Evolutionary conservation across 2,329 filamentous ascomycete genomes (phyloP).

Genomic region (Clarireedia sp.): DNA sequence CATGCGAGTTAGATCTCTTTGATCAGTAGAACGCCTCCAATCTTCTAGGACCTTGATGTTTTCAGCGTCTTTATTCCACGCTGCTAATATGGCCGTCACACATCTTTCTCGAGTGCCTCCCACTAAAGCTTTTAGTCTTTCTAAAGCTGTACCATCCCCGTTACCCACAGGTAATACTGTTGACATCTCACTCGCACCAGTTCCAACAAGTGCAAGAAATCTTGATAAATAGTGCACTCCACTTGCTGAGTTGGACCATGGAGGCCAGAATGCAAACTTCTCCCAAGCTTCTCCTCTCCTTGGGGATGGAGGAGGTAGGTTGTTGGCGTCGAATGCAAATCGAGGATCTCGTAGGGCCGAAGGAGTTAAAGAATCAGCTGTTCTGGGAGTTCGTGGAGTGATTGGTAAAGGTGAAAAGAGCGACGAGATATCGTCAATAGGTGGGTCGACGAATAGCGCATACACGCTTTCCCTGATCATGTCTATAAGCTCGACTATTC

Average conservation of each 20-base stretch:
- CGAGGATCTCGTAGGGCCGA: conserved; percentile 59
- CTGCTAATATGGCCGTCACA: conserved; percentile 74
- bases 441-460: conserved; percentile 78
- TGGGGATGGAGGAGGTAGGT: conserved; percentile 68
- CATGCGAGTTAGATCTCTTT: conserved; percentile 84
- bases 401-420: conserved; percentile 73
- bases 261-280: conserved; percentile 92
- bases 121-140: conserved; percentile 69
- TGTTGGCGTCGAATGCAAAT: conserved; percentile 73
- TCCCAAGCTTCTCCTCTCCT: conserved; percentile 82
- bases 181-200: conserved; percentile 78
- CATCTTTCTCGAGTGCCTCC: conserved; percentile 75
- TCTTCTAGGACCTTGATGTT: conserved; percentile 89
- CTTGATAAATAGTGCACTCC: conserved; percentile 85
- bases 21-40: conserved; percentile 78
- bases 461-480: conserved; percentile 73
- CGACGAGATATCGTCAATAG: conserved; percentile 82
- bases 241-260: conserved; percentile 82
- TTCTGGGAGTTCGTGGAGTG: conserved; percentile 60
- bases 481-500: conserved; percentile 73
- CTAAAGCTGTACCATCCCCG: conserved; percentile 50
- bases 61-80: conserved; percentile 91
- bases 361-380: conserved; percentile 40
- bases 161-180: conserved; percentile 58
- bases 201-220: conserved; percentile 75